A percentile compares a stretch with the other conserved stretches of the same genome.
phyloP scores from a whole-genome alignment of 768 basidiomycete genomes.

The Lanmaoa pseudosensibilis region DNA sequence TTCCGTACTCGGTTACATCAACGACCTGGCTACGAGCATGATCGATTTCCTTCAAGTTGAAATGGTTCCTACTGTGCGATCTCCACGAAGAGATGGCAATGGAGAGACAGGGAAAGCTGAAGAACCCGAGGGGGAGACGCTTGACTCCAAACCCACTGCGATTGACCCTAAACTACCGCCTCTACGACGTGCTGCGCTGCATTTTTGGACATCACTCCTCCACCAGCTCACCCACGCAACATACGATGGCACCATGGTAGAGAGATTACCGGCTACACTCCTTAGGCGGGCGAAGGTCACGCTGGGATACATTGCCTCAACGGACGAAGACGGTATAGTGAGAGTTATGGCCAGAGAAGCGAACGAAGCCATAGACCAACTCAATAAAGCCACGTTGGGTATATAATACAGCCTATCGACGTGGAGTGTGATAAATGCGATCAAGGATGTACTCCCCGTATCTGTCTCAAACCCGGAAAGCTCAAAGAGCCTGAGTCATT shows the following conservation, averaged over 20 bases:
- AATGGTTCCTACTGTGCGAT: conserved; percentile 33
- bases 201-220: conserved; percentile 73
- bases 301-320: conserved; percentile 64
- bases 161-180: conserved; percentile 68
- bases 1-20: conserved; percentile 60
- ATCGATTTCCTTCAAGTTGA: conserved; percentile 77
- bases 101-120: conserved; percentile 1
- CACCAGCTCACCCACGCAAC: conserved; percentile 53
- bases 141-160: conserved; percentile 60
- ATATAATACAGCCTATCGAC: conserved; percentile 1
- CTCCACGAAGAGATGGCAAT: conserved; percentile 20
- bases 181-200: conserved; percentile 82
- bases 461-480: conserved; percentile 82
- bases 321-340: conserved; percentile 72
- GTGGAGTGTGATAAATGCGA: not conserved
- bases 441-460: conserved; percentile 65
- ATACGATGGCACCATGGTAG: conserved; percentile 40
- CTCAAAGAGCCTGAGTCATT: conserved; percentile 81
- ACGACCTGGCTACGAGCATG: conserved; percentile 65
- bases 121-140: conserved; percentile 17
- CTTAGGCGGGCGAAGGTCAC: conserved; percentile 57
- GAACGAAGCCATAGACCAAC: conserved; percentile 50
- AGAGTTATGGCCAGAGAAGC: conserved; percentile 77
- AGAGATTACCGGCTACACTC: conserved; percentile 30
- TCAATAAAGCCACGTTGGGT: conserved; percentile 47